A percentile compares a stretch with the other conserved stretches of the same genome.
These are phyloP conservation scores for Lentinula edodes DNA, from an alignment of 768 basidiomycete species.

Conservation along the genomic window DNA sequence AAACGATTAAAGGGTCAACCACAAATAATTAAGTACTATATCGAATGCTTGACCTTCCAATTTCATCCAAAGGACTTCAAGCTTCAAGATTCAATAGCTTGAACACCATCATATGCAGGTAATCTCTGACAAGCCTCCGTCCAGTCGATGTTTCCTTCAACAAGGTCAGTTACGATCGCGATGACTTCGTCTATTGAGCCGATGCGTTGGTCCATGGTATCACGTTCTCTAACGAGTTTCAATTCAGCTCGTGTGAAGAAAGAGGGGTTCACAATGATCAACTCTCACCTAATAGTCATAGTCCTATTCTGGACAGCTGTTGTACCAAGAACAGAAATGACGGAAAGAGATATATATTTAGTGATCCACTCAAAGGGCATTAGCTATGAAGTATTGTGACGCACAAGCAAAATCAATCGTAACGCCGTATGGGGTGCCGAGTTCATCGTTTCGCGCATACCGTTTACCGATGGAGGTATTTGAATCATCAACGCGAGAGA, in stretches of 20 bases:
- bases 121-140: conserved; percentile 67
- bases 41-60: too few species aligned
- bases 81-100: conserved; percentile 59
- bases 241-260: conserved; percentile 40
- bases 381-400: conserved; percentile 7
- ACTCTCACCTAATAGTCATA: conserved; percentile 83
- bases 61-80: neutral
- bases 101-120: conserved; percentile 80
- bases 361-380: neutral
- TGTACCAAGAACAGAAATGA: neutral
- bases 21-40: too few species aligned
- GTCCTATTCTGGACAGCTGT: conserved; percentile 88
- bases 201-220: conserved; percentile 91
- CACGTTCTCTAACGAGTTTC: conserved; percentile 64
- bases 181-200: conserved; percentile 89
- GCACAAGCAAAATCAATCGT: conserved; percentile 32
- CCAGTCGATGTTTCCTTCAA: conserved; percentile 78
- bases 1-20: too few species aligned
- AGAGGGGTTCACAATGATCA: neutral
- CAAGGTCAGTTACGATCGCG: conserved; percentile 69
- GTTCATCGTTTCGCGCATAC: conserved; percentile 96
- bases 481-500: conserved; percentile 93
- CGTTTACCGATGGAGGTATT: conserved; percentile 82
- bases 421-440: conserved; percentile 95
- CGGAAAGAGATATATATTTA: too few species aligned